phyloP scores from a whole-genome alignment of 331 rosid genomes.

The Quercus tomentella region DNA sequence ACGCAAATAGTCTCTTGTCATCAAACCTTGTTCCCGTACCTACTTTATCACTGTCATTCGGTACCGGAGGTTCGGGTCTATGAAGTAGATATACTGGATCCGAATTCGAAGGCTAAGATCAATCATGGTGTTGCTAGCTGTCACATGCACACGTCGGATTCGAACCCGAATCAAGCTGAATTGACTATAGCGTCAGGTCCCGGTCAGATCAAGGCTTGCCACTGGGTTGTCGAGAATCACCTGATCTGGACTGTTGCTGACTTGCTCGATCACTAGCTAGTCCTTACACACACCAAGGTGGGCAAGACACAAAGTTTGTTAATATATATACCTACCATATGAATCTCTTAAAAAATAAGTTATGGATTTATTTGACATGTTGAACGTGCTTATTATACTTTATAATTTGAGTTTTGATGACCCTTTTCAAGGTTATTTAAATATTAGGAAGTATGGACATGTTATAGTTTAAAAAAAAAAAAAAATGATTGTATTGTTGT shows the following conservation, averaged over 20 bases:
- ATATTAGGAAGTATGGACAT: too few species aligned
- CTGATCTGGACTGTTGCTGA: conserved; percentile 85
- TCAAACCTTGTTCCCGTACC: conserved; percentile 84
- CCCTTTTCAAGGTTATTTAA: too few species aligned
- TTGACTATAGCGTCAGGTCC: conserved; percentile 74
- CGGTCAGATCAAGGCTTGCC: conserved; percentile 90
- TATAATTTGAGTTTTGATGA: too few species aligned
- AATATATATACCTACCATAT: too few species aligned
- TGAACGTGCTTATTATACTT: too few species aligned
- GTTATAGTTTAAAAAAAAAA: too few species aligned
- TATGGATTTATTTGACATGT: too few species aligned
- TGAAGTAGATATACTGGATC: conserved; percentile 77
- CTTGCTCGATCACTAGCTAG: background rate
- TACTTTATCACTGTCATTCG: conserved; percentile 88
- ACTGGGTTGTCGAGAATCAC: conserved; percentile 96
- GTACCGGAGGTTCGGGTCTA: conserved; percentile 95
- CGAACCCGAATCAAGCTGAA: conserved; percentile 86
- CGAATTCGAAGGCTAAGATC: conserved; percentile 49
- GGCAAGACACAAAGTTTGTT: too few species aligned
- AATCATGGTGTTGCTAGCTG: conserved; percentile 87
- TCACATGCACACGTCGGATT: conserved; percentile 77
- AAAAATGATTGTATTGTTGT: too few species aligned
- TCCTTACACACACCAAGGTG: too few species aligned
- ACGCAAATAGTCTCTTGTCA: conserved; percentile 93
- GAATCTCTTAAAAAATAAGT: too few species aligned